Evolutionary conservation across 1,284 basidiomycete species (phyloP).

Genomic region (Malassezia vespertilionis): DNA sequence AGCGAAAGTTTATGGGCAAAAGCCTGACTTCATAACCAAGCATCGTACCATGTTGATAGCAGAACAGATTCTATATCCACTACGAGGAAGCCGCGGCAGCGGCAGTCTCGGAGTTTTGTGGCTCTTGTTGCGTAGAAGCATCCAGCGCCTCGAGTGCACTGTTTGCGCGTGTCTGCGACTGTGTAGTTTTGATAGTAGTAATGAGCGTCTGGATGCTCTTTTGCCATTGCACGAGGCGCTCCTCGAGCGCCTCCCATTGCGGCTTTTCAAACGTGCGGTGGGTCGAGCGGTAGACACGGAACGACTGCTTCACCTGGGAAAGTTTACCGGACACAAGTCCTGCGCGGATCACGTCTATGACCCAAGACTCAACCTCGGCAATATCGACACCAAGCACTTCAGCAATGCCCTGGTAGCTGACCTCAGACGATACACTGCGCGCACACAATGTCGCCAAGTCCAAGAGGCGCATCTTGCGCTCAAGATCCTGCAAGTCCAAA

Average conservation of each 20-base stretch:
- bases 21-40: slow-evolving; percentile 20
- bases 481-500: slow-evolving; percentile 21
- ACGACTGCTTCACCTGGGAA: slow-evolving; percentile 36
- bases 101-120: background rate
- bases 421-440: slow-evolving; percentile 31
- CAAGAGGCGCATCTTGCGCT: slow-evolving; percentile 40
- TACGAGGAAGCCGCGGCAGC: slow-evolving; percentile 2
- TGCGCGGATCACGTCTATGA: slow-evolving; percentile 47
- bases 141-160: too few species aligned
- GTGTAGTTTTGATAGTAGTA: slow-evolving; percentile 19
- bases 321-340: slow-evolving; percentile 43
- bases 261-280: slow-evolving; percentile 36
- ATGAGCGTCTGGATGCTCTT: slow-evolving; percentile 30
- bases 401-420: slow-evolving; percentile 34
- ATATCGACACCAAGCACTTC: slow-evolving; percentile 21
- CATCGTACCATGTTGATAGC: too few species aligned
- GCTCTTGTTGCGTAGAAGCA: too few species aligned
- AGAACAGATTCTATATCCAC: too few species aligned
- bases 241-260: slow-evolving; percentile 40
- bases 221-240: slow-evolving; percentile 37
- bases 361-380: slow-evolving; percentile 43
- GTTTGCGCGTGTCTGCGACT: too few species aligned
- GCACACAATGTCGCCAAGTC: slow-evolving; percentile 42
- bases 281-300: slow-evolving; percentile 40
- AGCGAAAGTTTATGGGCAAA: slow-evolving; percentile 47